Percentiles rank a stretch among this genome's conserved stretches.
phyloP scores from a whole-genome alignment of 345 rosid species.

The Mercurialis annua region DNA sequence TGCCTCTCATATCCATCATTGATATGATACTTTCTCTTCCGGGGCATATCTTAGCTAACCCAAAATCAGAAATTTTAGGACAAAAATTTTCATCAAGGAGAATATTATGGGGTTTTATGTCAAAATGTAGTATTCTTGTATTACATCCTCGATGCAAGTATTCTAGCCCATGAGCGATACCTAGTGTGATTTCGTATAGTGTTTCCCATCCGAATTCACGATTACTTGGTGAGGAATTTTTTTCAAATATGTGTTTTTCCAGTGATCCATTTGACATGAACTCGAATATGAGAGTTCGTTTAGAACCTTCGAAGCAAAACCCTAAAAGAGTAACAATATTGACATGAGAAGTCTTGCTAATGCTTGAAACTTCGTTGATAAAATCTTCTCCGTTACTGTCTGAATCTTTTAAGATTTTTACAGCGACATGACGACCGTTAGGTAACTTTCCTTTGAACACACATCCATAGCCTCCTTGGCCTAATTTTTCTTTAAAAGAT shows the following conservation, averaged over 20 bases:
- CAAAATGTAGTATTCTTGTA: constrained; percentile 10
- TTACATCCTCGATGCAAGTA: constrained; percentile 15
- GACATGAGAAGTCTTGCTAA: constrained; percentile 17
- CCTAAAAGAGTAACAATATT: constrained; percentile 12
- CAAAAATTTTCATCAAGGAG: constrained; percentile 11
- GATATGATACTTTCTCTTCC: not conserved
- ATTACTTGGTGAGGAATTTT: not conserved
- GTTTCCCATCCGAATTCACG: not conserved
- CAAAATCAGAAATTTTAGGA: constrained; percentile 10
- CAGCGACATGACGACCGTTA: constrained; percentile 9
- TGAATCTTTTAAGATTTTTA: constrained; percentile 13
- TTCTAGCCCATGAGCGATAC: constrained; percentile 12
- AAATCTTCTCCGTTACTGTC: constrained; percentile 15
- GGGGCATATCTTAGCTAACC: not conserved
- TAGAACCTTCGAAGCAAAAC: not conserved
- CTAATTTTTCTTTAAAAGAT: not conserved
- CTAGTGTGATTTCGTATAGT: not conserved
- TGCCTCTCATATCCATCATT: constrained; percentile 11
- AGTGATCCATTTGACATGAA: constrained; percentile 16
- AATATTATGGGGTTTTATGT: too few relatives aligned
- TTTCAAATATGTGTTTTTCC: constrained; percentile 3
- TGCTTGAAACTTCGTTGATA: constrained; percentile 15
- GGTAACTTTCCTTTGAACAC: constrained; percentile 18
- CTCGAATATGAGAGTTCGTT: constrained; percentile 1
- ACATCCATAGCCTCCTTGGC: constrained; percentile 12